These are phyloP conservation scores for Globisporangium polare DNA, from an alignment of 352 stramenopile genomes.

Conservation along the genomic window DNA sequence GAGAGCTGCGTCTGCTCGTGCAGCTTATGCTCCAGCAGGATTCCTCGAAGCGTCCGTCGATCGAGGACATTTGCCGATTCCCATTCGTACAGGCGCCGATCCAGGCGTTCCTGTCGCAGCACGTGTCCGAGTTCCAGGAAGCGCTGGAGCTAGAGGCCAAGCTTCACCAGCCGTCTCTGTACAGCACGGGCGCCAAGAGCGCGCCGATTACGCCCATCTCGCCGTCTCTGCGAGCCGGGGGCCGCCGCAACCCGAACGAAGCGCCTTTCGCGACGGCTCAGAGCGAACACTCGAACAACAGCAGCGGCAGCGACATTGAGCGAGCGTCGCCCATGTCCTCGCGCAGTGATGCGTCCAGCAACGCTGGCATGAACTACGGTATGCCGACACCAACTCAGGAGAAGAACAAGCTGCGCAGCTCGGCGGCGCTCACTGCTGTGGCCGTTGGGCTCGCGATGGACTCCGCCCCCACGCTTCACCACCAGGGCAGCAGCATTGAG, in stretches of 20 bases:
- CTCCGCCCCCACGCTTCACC: slow-evolving; percentile 23
- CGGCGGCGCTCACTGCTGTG: slow-evolving; percentile 36
- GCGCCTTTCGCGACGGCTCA: slow-evolving; percentile 9
- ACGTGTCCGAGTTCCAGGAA: slow-evolving; percentile 84
- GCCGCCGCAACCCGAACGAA: slow-evolving; percentile 44
- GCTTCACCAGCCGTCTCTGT: slow-evolving; percentile 75
- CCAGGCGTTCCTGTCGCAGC: slow-evolving; percentile 80
- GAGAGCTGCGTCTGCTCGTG: slow-evolving; percentile 77
- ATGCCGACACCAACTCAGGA: slow-evolving; percentile 13
- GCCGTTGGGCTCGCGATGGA: slow-evolving; percentile 49
- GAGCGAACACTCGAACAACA: slow-evolving; percentile 12
- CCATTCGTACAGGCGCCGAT: slow-evolving; percentile 83
- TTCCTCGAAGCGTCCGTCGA: slow-evolving; percentile 78
- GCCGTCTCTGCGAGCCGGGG: slow-evolving; percentile 20
- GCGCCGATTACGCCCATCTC: slow-evolving; percentile 34
- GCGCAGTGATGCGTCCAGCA: slow-evolving; percentile 39
- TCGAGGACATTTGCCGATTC: slow-evolving; percentile 89
- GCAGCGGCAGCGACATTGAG: slow-evolving; percentile 29
- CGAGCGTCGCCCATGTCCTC: slow-evolving; percentile 38
- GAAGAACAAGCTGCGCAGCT: slow-evolving; percentile 42
- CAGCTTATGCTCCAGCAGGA: slow-evolving; percentile 88
- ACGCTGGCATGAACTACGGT: slow-evolving; percentile 35
- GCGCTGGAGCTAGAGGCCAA: slow-evolving; percentile 85
- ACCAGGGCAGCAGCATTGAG: slow-evolving; percentile 30
- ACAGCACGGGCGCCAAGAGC: slow-evolving; percentile 35